A percentile compares a stretch with the other conserved stretches of the same genome.
Evolutionary conservation across 805 yeast genomes (phyloP).

Genomic region (Ogataea paraovalis): DNA sequence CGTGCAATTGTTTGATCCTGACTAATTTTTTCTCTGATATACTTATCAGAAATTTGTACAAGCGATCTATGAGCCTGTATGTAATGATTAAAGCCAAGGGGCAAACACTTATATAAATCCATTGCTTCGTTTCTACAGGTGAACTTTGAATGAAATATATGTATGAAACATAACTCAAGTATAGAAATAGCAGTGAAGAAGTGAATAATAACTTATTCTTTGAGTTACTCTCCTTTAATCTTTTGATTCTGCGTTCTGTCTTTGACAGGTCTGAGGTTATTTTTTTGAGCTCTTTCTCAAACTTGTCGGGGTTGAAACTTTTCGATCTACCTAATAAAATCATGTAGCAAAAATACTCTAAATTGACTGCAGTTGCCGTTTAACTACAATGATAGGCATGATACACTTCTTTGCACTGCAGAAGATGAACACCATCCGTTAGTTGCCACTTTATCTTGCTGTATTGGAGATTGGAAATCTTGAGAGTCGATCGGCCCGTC

Average conservation of each 20-base stretch:
- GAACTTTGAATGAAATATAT: constrained; percentile 8
- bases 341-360: too few species aligned
- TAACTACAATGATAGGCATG: too few species aligned
- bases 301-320: constrained; percentile 39
- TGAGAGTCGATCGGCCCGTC: not conserved
- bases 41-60: constrained; percentile 19
- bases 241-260: constrained; percentile 17
- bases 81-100: constrained; percentile 16
- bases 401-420: too few species aligned
- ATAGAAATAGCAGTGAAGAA: constrained; percentile 19
- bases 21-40: constrained; percentile 23
- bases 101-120: constrained; percentile 2
- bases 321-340: constrained; percentile 27
- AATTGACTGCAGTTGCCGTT: too few species aligned
- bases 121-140: constrained; percentile 1
- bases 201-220: constrained; percentile 16
- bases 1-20: constrained; percentile 30
- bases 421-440: not conserved
- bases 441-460: not conserved
- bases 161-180: constrained; percentile 23
- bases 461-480: not conserved
- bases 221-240: constrained; percentile 11
- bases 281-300: constrained; percentile 39
- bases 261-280: constrained; percentile 33
- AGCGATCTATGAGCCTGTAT: constrained; percentile 12